Conservation (phyloP, 768 basidiomycete species). For the Hypholoma fasciculare region DNA sequence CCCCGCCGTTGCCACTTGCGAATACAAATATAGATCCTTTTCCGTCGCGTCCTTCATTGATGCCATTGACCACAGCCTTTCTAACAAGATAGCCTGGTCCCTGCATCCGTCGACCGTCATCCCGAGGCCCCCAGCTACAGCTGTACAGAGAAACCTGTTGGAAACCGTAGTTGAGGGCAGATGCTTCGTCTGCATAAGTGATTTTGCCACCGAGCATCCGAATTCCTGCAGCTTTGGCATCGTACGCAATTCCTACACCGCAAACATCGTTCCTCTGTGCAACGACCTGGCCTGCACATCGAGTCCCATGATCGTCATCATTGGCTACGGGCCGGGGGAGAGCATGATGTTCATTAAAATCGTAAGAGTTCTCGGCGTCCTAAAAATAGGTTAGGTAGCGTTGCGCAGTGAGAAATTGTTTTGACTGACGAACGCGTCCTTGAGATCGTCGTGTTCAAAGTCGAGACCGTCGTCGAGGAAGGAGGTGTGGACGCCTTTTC, state of each 20-base stretch:
- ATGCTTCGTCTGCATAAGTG: constrained; percentile 92
- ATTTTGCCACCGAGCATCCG: constrained; percentile 94
- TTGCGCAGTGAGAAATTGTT: not conserved
- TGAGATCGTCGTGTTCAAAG: constrained; percentile 81
- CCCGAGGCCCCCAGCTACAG: constrained; percentile 97
- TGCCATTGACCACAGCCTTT: constrained; percentile 91
- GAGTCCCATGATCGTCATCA: constrained; percentile 95
- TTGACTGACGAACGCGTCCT: constrained; percentile 83
- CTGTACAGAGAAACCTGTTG: constrained; percentile 89
- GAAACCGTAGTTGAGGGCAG: constrained; percentile 92
- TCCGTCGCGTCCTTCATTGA: constrained; percentile 83
- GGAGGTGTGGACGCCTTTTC: constrained; percentile 79
- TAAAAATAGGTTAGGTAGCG: constrained; percentile 32
- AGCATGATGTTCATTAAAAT: constrained; percentile 91
- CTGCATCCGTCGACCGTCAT: constrained; percentile 92
- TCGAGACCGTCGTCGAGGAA: constrained; percentile 96
- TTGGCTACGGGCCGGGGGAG: constrained; percentile 81
- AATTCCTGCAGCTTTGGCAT: constrained; percentile 86
- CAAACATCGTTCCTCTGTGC: constrained; percentile 91
- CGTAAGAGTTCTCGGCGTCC: constrained; percentile 86
- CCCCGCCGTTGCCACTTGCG: constrained; percentile 93
- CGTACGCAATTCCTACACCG: constrained; percentile 91
- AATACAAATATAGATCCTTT: constrained; percentile 95
- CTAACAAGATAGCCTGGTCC: constrained; percentile 86
- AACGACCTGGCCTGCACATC: constrained; percentile 95